A percentile compares a stretch with the other conserved stretches of the same genome.
Evolutionary conservation across 192 early-diverging fungal species (phyloP).

Genomic region (Spizellomyces punctatus): DNA sequence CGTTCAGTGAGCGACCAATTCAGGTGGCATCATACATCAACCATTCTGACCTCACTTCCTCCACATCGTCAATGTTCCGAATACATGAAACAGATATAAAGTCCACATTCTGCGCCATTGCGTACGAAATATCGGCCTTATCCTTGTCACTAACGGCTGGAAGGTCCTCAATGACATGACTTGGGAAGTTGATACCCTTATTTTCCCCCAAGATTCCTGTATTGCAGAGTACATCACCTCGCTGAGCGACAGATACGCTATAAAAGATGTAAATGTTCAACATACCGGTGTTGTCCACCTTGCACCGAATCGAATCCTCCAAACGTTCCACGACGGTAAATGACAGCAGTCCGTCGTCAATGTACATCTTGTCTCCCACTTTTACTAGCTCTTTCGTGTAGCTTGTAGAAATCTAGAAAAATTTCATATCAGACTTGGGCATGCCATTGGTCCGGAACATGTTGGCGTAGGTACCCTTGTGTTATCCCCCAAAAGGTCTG

Average conservation of each 20-base stretch:
- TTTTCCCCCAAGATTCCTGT: slow-evolving; percentile 53
- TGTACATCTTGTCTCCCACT: slow-evolving; percentile 61
- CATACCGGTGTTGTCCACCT: slow-evolving; percentile 52
- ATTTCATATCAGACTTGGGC: not conserved
- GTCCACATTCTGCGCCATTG: slow-evolving; percentile 48
- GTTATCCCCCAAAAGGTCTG: slow-evolving; percentile 47
- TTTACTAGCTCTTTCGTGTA: slow-evolving; percentile 60
- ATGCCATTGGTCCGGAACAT: not conserved
- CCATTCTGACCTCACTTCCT: slow-evolving; percentile 44
- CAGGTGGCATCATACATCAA: not conserved
- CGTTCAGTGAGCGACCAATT: not conserved
- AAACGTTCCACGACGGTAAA: slow-evolving; percentile 84
- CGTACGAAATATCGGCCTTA: slow-evolving; percentile 53
- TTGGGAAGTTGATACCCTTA: slow-evolving; percentile 65
- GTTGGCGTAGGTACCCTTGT: slow-evolving; percentile 36
- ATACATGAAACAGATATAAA: slow-evolving; percentile 63
- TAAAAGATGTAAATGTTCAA: not conserved
- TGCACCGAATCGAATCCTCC: slow-evolving; percentile 46
- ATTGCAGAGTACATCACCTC: not conserved
- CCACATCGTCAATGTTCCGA: slow-evolving; percentile 56
- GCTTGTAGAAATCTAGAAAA: slow-evolving; percentile 40
- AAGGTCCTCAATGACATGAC: slow-evolving; percentile 54
- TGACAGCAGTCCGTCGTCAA: slow-evolving; percentile 95
- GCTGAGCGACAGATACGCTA: not conserved
- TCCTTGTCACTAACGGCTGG: slow-evolving; percentile 58